phyloP scores from a whole-genome alignment of 148 eudicot species.

The Tetragonia tetragonoides region DNA sequence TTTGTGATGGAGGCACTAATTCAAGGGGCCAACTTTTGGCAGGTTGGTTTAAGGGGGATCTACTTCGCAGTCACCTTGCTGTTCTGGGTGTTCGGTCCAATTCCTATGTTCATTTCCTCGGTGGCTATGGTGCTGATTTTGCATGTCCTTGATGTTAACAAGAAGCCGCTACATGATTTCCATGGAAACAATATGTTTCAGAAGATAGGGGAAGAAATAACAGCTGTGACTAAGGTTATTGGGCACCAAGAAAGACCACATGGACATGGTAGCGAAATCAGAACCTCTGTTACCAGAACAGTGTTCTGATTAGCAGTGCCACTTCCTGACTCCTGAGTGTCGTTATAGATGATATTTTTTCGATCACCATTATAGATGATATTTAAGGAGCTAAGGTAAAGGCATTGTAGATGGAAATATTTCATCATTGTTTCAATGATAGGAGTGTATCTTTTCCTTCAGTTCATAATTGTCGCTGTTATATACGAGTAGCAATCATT shows the following conservation, averaged over 20 bases:
- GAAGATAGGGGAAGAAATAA: background rate
- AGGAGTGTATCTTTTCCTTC: background rate
- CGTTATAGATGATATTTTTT: background rate
- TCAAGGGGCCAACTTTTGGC: slow-evolving; percentile 48
- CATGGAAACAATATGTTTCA: background rate
- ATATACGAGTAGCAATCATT: too few species aligned
- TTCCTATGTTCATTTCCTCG: slow-evolving; percentile 46
- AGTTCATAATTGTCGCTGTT: background rate
- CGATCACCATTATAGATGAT: background rate
- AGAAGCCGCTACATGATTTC: slow-evolving; percentile 30
- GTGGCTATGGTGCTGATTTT: slow-evolving; percentile 27
- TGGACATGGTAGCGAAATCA: background rate
- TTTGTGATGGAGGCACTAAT: slow-evolving; percentile 41
- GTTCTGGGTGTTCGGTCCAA: slow-evolving; percentile 55
- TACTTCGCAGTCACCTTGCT: slow-evolving; percentile 44
- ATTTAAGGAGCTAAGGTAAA: background rate
- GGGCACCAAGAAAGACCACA: slow-evolving; percentile 19
- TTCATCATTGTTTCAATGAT: background rate
- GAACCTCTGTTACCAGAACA: background rate
- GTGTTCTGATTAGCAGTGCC: background rate
- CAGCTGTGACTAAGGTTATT: background rate
- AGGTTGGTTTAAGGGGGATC: slow-evolving; percentile 43
- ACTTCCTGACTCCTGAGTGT: background rate
- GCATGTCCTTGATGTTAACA: slow-evolving; percentile 38
- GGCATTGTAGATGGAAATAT: background rate